These are phyloP conservation scores for Phytopythium sindhum DNA, from an alignment of 352 stramenopile species.

Conservation along the genomic window DNA sequence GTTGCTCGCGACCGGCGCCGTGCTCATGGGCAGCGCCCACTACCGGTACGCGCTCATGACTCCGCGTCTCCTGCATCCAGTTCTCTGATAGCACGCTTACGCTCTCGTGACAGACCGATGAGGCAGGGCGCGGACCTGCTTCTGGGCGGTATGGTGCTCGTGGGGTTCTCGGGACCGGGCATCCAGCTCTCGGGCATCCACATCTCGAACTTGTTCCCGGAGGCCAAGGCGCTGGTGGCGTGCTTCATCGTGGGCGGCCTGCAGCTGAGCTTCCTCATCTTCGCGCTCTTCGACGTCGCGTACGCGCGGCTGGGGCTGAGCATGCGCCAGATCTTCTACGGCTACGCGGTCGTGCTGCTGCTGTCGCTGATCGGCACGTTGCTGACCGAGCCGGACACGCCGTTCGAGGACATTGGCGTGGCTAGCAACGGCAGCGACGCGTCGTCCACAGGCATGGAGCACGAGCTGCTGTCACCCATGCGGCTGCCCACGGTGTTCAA, in stretches of 20 bases:
- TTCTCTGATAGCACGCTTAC: neutral
- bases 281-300: conserved; percentile 55
- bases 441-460: conserved; percentile 12
- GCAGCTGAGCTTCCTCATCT: conserved; percentile 72
- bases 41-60: conserved; percentile 17
- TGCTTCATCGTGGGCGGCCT: conserved; percentile 70
- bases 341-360: conserved; percentile 48
- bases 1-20: conserved; percentile 38
- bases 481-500: conserved; percentile 55
- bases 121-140: conserved; percentile 35
- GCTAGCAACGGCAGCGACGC: neutral
- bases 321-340: conserved; percentile 43
- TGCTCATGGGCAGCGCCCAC: conserved; percentile 49
- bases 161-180: conserved; percentile 60
- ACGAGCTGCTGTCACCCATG: conserved; percentile 55
- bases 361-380: conserved; percentile 49
- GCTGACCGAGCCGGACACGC: conserved; percentile 52
- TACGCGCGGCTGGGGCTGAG: conserved; percentile 37
- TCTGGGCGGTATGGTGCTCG: conserved; percentile 56
- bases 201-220: conserved; percentile 71
- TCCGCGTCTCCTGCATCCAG: neutral
- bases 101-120: conserved; percentile 13
- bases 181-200: conserved; percentile 71
- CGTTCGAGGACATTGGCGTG: conserved; percentile 24
- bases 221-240: conserved; percentile 59